Base-by-base conservation (phyloP, 495 filamentous ascomycete genomes). In the Talaromyces ruber region DNA sequence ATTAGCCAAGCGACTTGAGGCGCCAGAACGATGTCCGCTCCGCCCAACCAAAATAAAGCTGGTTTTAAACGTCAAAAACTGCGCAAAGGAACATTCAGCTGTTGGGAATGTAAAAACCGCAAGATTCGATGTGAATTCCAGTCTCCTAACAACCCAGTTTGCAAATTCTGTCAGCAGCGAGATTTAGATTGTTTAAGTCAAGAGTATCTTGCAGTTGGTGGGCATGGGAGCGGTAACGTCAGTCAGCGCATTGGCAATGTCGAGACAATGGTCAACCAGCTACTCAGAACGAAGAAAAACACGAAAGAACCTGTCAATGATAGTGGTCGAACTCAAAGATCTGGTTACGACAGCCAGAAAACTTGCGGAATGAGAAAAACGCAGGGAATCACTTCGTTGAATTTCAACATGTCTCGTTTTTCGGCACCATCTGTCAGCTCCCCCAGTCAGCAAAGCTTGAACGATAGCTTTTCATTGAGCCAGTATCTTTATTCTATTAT, bases 51-150 rank as follows among this genome's bases (percentile, higher is more conserved):
- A 12, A 39, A 26, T 21, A 45, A 6, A 6, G 21, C 57, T 21
- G 45, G 8, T 14, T 57, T 62, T 52, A 67, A 67, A 64, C 62
- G 64, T 18, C 70, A 71, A 16, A 74, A 71, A 58, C 4, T 74
- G 2, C 71, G 73, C 14, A 73, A 75, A 57, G 74, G 74, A 54
- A 75, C 74, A 7, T 65, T 64, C 25, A 74, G 72, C 50, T 77
- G 73, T 64, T 75, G 73, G 72, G 72, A 73, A 50, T 77, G 74
- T 63, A 76, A 72, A 45, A 66, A 67, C 24, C 72, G 74, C 51
- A 77, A 77, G 60, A 72, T 65, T n/a, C 65, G 65, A 7, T 74
- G 70, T 55, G 66, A 67, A 26, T 72, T 77, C 54, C 64, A 61
- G 34, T 16, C 62, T 0, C 52, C 37, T 2, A 64, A 70, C 4